These are phyloP conservation scores for Scheffersomyces quercinus DNA, from an alignment of 1,139 yeast genomes.

Conservation along the genomic window DNA sequence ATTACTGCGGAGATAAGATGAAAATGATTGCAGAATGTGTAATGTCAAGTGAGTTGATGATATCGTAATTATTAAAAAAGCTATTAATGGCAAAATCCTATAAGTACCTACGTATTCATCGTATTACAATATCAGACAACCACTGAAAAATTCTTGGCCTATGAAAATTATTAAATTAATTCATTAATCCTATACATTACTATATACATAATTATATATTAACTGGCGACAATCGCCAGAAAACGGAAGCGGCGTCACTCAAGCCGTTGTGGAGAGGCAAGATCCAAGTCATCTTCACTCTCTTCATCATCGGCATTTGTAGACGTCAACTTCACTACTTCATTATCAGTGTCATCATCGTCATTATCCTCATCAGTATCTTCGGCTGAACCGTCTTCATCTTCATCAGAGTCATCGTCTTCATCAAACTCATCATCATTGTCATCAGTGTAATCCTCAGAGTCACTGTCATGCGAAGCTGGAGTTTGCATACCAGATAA, in stretches of 20 bases:
- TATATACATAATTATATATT: neutral
- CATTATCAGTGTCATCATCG: neutral
- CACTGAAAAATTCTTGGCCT: too few relatives aligned
- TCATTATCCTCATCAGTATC: slow-evolving; percentile 3
- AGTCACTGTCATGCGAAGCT: slow-evolving; percentile 16
- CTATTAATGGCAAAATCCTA: too few relatives aligned
- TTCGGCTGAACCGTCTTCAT: slow-evolving; percentile 6
- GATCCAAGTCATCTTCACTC: slow-evolving; percentile 1
- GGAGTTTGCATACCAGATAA: slow-evolving; percentile 32
- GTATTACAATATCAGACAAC: too few relatives aligned
- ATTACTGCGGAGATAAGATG: too few relatives aligned
- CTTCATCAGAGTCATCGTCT: slow-evolving; percentile 8
- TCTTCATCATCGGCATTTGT: neutral
- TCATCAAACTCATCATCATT: slow-evolving; percentile 14
- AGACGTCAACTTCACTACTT: neutral
- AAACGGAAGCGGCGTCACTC: neutral
- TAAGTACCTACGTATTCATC: too few relatives aligned
- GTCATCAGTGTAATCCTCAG: slow-evolving; percentile 18
- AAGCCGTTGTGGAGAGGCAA: neutral
- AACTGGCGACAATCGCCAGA: neutral
- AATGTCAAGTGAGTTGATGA: too few relatives aligned
- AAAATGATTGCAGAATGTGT: too few relatives aligned
- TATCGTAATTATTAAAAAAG: too few relatives aligned
- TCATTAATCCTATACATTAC: too few relatives aligned
- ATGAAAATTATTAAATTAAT: too few relatives aligned